Conservation (phyloP, 176 grass and related monocot species). For the Leersia perrieri region DNA sequence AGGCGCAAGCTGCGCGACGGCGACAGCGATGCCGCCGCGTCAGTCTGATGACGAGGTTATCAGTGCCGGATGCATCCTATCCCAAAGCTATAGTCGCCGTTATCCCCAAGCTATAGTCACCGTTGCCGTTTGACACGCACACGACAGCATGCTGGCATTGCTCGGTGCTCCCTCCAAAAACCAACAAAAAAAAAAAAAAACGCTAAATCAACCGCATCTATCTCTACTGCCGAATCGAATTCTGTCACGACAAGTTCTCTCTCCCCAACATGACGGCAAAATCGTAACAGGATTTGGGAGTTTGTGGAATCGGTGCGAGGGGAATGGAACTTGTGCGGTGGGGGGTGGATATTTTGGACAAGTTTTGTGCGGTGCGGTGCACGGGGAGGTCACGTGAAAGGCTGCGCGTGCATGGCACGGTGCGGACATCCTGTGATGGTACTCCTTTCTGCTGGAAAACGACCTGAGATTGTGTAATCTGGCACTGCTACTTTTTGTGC, state of each 20-base stretch:
- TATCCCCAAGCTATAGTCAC: no score
- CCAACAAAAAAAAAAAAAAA: no score
- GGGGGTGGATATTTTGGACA: neutral
- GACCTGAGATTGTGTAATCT: neutral
- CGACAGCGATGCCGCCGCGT: constrained; percentile 2
- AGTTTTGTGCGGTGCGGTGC: neutral
- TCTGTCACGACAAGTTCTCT: neutral
- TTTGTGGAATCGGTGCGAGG: neutral
- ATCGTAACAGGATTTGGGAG: neutral
- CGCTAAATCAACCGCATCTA: neutral
- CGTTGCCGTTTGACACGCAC: neutral
- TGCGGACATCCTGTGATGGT: neutral
- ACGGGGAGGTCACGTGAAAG: constrained; percentile 13
- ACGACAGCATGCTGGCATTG: no score
- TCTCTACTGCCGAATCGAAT: neutral
- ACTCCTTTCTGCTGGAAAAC: constrained; percentile 19
- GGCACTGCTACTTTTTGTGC: neutral
- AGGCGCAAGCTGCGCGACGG: neutral
- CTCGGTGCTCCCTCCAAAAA: no score
- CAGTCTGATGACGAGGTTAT: neutral
- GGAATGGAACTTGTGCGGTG: constrained; percentile 7
- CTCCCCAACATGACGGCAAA: neutral
- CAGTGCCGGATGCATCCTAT: neutral
- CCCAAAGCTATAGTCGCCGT: no score
- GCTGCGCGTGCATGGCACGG: neutral